phyloP scores from a whole-genome alignment of 2,329 filamentous ascomycete genomes.

The Colletotrichum sp. region DNA sequence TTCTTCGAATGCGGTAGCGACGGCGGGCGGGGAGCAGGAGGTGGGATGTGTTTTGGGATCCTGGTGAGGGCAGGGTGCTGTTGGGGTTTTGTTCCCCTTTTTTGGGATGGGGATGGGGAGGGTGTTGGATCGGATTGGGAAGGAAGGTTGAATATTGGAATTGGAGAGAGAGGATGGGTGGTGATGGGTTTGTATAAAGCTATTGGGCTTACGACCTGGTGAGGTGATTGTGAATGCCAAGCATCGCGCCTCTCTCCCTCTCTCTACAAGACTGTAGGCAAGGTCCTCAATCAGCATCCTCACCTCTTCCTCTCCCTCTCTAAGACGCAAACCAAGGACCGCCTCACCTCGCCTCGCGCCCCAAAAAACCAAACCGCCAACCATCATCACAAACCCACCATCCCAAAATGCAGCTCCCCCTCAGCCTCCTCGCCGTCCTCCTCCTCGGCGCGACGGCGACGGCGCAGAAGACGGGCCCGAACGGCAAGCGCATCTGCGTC shows the following conservation, averaged over 20 bases:
- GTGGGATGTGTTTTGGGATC: neutral
- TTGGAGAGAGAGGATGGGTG: neutral
- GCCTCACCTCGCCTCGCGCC: neutral
- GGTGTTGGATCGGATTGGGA: neutral
- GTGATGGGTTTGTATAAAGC: neutral
- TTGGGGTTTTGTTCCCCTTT: neutral
- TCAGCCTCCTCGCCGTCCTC: neutral
- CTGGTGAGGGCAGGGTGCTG: neutral
- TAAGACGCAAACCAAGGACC: neutral
- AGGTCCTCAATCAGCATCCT: neutral
- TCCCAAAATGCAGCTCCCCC: neutral
- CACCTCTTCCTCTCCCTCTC: neutral
- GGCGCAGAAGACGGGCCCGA: neutral
- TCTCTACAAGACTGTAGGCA: neutral
- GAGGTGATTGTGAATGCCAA: neutral
- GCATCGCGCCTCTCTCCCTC: neutral
- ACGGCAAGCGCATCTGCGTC: conserved; percentile 1
- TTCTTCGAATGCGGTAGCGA: neutral
- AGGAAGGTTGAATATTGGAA: neutral
- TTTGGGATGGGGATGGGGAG: neutral
- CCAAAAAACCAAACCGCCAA: neutral
- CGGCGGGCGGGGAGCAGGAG: too few relatives aligned
- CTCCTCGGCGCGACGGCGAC: neutral
- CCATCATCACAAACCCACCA: neutral
- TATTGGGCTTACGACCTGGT: neutral